Evolutionary conservation across 257 asterid species (phyloP).

Genomic region (Apocynum venetum): DNA sequence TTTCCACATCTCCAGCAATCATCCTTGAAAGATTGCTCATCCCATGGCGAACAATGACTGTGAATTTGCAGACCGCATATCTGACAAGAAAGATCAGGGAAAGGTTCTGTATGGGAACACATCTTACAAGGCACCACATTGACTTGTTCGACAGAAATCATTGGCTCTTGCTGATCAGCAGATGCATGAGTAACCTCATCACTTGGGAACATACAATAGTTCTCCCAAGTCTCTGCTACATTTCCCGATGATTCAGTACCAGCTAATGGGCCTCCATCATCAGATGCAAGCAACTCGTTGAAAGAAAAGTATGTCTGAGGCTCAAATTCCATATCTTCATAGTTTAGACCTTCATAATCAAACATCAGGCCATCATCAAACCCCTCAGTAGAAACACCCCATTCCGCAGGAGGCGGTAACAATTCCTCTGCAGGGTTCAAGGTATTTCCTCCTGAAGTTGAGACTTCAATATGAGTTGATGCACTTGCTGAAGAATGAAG

Average conservation of each 20-base stretch:
- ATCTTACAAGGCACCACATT: slow-evolving; percentile 40
- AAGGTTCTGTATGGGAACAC: slow-evolving; percentile 41
- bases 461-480: slow-evolving; percentile 26
- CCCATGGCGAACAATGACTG: slow-evolving; percentile 72
- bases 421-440: slow-evolving; percentile 39
- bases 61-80: slow-evolving; percentile 60
- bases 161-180: slow-evolving; percentile 30
- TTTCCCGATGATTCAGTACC: slow-evolving; percentile 29
- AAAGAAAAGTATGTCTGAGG: slow-evolving; percentile 94
- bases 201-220: slow-evolving; percentile 27
- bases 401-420: slow-evolving; percentile 29
- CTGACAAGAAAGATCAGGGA: slow-evolving; percentile 52
- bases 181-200: slow-evolving; percentile 27
- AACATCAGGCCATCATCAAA: slow-evolving; percentile 40
- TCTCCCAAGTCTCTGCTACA: slow-evolving; percentile 27
- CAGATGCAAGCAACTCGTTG: slow-evolving; percentile 61
- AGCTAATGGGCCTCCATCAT: slow-evolving; percentile 33
- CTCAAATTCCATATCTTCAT: slow-evolving; percentile 68
- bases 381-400: slow-evolving; percentile 36
- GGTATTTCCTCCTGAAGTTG: slow-evolving; percentile 31
- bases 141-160: slow-evolving; percentile 23
- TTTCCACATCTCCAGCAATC: slow-evolving; percentile 73
- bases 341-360: slow-evolving; percentile 42
- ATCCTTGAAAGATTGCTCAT: slow-evolving; percentile 32
- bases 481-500: slow-evolving; percentile 19